A percentile compares a stretch with the other conserved stretches of the same genome.
Evolutionary conservation across 352 stramenopile species (phyloP).

Genomic region (Globisporangium splendens): DNA sequence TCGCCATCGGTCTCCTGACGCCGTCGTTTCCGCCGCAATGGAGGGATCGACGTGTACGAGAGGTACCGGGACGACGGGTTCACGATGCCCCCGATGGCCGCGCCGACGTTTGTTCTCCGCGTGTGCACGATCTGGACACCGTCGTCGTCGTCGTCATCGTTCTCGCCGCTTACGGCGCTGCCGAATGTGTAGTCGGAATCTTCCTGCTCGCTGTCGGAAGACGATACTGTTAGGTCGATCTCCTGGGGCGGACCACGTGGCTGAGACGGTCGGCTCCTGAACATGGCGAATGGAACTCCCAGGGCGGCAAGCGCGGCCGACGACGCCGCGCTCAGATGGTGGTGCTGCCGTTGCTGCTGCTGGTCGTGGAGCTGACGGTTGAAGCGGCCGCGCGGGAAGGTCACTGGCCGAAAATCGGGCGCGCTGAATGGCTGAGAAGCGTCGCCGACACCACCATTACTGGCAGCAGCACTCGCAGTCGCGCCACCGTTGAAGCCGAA

Average conservation of each 20-base stretch:
- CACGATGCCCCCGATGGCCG: not conserved
- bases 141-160: slow-evolving; percentile 33
- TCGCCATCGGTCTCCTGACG: no score
- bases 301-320: not conserved
- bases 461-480: not conserved
- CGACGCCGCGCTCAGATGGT: not conserved
- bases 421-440: slow-evolving; percentile 2
- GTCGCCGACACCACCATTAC: no score
- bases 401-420: not conserved
- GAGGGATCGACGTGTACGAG: slow-evolving; percentile 15
- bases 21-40: slow-evolving; percentile 30
- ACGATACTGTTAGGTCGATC: slow-evolving; percentile 69
- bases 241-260: slow-evolving; percentile 22
- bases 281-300: slow-evolving; percentile 3
- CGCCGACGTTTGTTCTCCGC: not conserved
- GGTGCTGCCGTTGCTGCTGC: not conserved
- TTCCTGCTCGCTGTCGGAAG: slow-evolving; percentile 42
- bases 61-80: slow-evolving; percentile 16
- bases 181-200: slow-evolving; percentile 6
- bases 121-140: slow-evolving; percentile 58
- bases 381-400: not conserved
- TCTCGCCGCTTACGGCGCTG: not conserved
- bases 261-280: slow-evolving; percentile 1
- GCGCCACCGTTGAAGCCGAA: slow-evolving; percentile 1
- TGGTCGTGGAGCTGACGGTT: slow-evolving; percentile 4